Evolutionary conservation across 2,329 filamentous ascomycete genomes (phyloP), one percentile per base, ranked within the genome.

Genomic region (Alternaria triticina): DNA sequence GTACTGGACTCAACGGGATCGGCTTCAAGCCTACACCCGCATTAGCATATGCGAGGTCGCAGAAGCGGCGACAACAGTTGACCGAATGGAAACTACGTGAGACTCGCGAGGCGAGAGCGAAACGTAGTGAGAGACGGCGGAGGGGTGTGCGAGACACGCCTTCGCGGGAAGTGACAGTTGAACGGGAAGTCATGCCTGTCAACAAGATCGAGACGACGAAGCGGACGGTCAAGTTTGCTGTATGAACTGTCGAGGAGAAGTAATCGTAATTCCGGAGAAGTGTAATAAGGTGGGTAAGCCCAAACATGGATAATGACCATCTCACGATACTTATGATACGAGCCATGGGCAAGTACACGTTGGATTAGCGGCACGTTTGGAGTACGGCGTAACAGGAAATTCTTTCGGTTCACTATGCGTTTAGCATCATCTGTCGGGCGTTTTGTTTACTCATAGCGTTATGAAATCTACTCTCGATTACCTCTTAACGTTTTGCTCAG

Each of bases 1-100:
- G 88, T 4, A 86, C 87, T 58, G 88, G 88, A 6, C 85, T 90
- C 66, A 89, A 90, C 69, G 88, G 88, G 2, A 83, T 90, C 59
- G 88, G 88, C 0, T 90, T 89, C 75, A 84, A 83, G 62, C 88
- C 88, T 4, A 89, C 87, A 2, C 83, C 87, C 15, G 85, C 86
- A 44, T 84, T 88, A 28, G 87, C 86, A 1, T 86, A 86, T 78
- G 84, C 84, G 15, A 79, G 88, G 51, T 83, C 83, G 45, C 85
- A 87, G 74, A 85, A 82, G 70, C 82, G 88, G 60, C 83, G 85
- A 73, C 85, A 86, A 75, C 88, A 90, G 73, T 78, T 90, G 44
- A 79, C 82, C 28, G 87, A 89, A 56, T 90, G 87, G 86, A 86
- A 84, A 70, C 82, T 80, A 44, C 81, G 88, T 43, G 87, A 90